Base-by-base conservation (phyloP, 352 stramenopile species). In the Aphanomyces euteiches region DNA sequence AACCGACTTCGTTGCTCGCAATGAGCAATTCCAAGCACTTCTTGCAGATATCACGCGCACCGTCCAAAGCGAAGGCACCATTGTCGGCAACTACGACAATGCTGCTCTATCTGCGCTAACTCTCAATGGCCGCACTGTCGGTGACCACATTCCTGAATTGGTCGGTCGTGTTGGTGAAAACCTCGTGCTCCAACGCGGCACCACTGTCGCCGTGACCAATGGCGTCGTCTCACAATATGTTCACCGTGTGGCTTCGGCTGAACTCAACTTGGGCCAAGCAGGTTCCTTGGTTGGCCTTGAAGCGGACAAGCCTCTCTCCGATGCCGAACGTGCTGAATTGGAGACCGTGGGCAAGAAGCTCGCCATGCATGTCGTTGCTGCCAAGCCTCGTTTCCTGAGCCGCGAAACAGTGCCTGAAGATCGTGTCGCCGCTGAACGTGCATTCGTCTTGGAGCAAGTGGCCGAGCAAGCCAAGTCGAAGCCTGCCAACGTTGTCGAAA, bases 321-420 rank as follows among this genome's bases (percentile, higher is more conserved):
- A 81, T 47, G 70, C 74, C 13, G 82, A 87, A 58, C 79, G 88
- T 74, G 68, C 61, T 37, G 68, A 87, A 43, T 80, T 97, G 4
- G 78, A 89, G 67, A 80, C 88, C 45, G 77, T 92, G 5, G 95
- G 92, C 38, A 97, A 97, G 73, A 95, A 90, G 72, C 76, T 98
- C 50, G 95, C 94, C 21, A 98, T 98, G 95, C 95, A 98, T 78
- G 87, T 98, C 66, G 95, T 98, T 19, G 95, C 94, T 15, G 92
- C 93, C 56, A 96, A 94, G 73, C 94, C 94, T 56, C 78, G 79
- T 17, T 98, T 97, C 79, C 75, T 98, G 21, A 88, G 86, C 78
- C 77, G 84, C n/a, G 84, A 90, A n/a, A 75, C 73, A 28, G 88
- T 98, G 40, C 94, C 95, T 1, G 76, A 82, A 38, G 79, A 89